Evolutionary conservation across 768 basidiomycete species (phyloP).

Genomic region (Tulasnella sp.): DNA sequence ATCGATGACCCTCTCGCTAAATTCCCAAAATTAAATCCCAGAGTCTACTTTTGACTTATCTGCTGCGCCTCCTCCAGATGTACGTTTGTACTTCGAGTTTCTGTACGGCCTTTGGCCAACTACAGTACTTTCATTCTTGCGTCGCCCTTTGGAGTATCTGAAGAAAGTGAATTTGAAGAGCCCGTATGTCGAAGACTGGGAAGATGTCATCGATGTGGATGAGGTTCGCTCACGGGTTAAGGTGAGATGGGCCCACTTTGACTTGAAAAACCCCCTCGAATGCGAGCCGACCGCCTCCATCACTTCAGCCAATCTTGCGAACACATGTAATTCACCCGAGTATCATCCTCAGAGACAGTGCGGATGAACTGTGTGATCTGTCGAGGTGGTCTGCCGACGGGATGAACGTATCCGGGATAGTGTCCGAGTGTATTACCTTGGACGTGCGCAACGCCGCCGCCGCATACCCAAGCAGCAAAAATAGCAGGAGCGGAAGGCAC

Average conservation of each 20-base stretch:
- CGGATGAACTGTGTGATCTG: conserved; percentile 48
- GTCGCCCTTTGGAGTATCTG: conserved; percentile 55
- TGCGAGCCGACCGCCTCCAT: not conserved
- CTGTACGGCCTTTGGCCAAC: conserved; percentile 88
- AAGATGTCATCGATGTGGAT: conserved; percentile 51
- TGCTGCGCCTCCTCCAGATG: conserved; percentile 43
- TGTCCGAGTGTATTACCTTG: conserved; percentile 58
- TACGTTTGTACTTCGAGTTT: conserved; percentile 57
- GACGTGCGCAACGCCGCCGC: conserved; percentile 43
- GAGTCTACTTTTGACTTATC: conserved; percentile 47
- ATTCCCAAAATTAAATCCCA: conserved; percentile 12
- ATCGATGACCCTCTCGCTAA: not conserved
- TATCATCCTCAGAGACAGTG: conserved; percentile 54
- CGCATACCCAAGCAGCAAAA: conserved; percentile 17
- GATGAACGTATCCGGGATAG: conserved; percentile 49
- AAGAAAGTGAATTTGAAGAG: conserved; percentile 37
- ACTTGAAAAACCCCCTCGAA: too few relatives aligned
- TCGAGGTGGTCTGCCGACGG: conserved; percentile 50
- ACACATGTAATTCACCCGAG: conserved; percentile 64
- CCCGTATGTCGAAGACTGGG: conserved; percentile 64
- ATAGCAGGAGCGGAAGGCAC: not conserved
- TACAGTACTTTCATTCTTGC: conserved; percentile 72
- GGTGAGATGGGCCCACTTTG: conserved; percentile 31
- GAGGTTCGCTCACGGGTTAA: conserved; percentile 62
- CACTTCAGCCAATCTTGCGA: conserved; percentile 60